phyloP scores from a whole-genome alignment of 345 rosid species.

The Pistacia vera region DNA sequence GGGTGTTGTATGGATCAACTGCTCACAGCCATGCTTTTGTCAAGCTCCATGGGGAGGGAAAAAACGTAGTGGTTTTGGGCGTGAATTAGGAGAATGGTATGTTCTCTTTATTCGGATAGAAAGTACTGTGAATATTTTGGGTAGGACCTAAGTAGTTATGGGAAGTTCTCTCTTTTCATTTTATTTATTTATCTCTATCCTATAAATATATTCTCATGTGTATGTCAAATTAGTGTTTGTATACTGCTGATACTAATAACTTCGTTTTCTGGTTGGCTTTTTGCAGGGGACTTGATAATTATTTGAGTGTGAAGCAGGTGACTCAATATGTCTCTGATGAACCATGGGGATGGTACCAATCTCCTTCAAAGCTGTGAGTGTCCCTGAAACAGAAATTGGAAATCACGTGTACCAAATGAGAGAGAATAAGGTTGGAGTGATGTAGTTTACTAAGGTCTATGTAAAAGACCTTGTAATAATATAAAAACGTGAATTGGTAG shows the following conservation, averaged over 20 bases:
- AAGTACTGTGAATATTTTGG: too few species aligned
- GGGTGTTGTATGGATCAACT: constrained; percentile 91
- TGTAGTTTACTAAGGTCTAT: background rate
- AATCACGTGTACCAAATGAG: background rate
- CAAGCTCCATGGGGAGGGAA: constrained; percentile 99
- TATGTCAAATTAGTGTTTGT: background rate
- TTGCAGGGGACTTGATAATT: constrained; percentile 90
- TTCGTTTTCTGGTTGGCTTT: background rate
- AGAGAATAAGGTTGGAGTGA: background rate
- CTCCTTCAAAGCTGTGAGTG: constrained; percentile 47
- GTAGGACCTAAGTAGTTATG: background rate
- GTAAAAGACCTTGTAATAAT: background rate
- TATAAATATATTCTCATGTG: constrained; percentile 19
- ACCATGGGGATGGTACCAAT: constrained; percentile 89
- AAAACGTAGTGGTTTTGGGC: constrained; percentile 98
- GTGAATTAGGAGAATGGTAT: constrained; percentile 96
- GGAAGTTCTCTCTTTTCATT: background rate
- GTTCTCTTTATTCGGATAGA: constrained; percentile 9
- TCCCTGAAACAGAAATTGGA: too few species aligned
- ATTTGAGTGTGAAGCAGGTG: constrained; percentile 92
- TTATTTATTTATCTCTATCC: background rate
- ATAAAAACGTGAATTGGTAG: background rate
- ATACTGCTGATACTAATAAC: background rate
- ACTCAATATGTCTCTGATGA: constrained; percentile 74
- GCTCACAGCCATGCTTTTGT: constrained; percentile 96